These are phyloP conservation scores for Pachyrhizus erosus DNA, from an alignment of 306 rosid genomes.

Conservation along the genomic window DNA sequence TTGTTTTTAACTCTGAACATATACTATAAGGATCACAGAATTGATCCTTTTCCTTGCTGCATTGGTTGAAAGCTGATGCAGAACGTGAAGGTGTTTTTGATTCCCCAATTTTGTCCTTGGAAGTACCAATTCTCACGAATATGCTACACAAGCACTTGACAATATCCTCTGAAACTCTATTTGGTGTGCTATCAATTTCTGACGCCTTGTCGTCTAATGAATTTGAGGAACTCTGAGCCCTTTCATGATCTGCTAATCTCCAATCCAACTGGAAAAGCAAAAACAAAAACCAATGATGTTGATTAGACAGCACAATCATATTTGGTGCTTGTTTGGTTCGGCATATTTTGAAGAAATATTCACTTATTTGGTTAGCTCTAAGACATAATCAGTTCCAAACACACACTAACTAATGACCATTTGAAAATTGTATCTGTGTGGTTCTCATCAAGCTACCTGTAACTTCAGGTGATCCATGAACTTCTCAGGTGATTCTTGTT, in stretches of 20 bases:
- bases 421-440: slow-evolving; percentile 4
- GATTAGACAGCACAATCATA: neutral
- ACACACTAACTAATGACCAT: neutral
- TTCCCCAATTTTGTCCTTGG: slow-evolving; percentile 64
- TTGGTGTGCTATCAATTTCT: slow-evolving; percentile 69
- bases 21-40: slow-evolving; percentile 79
- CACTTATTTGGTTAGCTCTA: neutral
- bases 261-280: slow-evolving; percentile 63
- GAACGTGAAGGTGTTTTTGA: slow-evolving; percentile 41
- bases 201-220: slow-evolving; percentile 56
- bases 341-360: neutral
- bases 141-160: slow-evolving; percentile 77
- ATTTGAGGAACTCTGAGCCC: slow-evolving; percentile 63
- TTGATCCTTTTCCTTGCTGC: slow-evolving; percentile 54
- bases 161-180: slow-evolving; percentile 80
- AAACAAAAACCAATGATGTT: slow-evolving; percentile 7
- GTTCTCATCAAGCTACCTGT: slow-evolving; percentile 57
- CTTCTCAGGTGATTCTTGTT: slow-evolving; percentile 72
- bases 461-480: slow-evolving; percentile 59
- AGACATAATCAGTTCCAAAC: neutral
- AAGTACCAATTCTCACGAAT: slow-evolving; percentile 67
- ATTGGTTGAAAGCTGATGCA: slow-evolving; percentile 34
- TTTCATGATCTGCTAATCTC: slow-evolving; percentile 75
- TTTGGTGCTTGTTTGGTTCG: neutral
- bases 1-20: slow-evolving; percentile 55